phyloP scores from a whole-genome alignment of 2,329 filamentous ascomycete species.

The Neospermospora avenae region DNA sequence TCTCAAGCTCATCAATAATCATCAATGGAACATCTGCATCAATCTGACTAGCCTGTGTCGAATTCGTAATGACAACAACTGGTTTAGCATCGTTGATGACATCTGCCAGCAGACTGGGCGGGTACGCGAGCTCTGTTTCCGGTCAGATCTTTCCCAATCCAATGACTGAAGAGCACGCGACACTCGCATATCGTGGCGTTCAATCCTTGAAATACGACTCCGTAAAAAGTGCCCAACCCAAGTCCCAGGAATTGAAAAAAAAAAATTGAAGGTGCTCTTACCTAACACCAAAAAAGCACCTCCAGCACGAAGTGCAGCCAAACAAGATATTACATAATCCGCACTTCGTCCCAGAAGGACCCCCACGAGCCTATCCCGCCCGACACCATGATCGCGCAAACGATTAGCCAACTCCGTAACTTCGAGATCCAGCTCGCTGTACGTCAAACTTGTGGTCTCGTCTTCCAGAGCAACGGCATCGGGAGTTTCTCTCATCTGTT shows the following conservation, averaged over 20 bases:
- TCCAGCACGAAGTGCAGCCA: constrained; percentile 74
- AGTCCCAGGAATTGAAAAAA: not conserved
- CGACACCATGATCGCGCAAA: constrained; percentile 65
- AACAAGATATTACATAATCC: constrained; percentile 74
- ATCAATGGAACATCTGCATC: constrained; percentile 62
- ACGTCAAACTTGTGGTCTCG: constrained; percentile 63
- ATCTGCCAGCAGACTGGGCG: constrained; percentile 68
- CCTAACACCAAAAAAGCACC: constrained; percentile 73
- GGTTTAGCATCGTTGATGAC: constrained; percentile 74
- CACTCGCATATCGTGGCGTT: not conserved
- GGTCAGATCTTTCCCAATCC: not conserved
- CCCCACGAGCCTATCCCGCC: constrained; percentile 70
- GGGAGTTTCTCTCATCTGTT: constrained; percentile 67
- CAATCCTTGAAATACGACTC: not conserved
- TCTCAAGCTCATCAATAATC: constrained; percentile 52
- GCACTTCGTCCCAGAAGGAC: constrained; percentile 73
- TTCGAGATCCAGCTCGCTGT: constrained; percentile 66
- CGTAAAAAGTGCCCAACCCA: not conserved
- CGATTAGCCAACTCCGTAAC: constrained; percentile 62
- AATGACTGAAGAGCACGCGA: not conserved
- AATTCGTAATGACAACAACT: constrained; percentile 66
- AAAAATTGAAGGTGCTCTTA: not conserved
- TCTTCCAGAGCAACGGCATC: constrained; percentile 71
- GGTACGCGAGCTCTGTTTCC: constrained; percentile 65
- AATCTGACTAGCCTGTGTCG: constrained; percentile 62